A percentile compares a stretch with the other conserved stretches of the same genome.
phyloP scores from a whole-genome alignment of 192 early-diverging fungal species.

The Umbelopsis ramanniana region DNA sequence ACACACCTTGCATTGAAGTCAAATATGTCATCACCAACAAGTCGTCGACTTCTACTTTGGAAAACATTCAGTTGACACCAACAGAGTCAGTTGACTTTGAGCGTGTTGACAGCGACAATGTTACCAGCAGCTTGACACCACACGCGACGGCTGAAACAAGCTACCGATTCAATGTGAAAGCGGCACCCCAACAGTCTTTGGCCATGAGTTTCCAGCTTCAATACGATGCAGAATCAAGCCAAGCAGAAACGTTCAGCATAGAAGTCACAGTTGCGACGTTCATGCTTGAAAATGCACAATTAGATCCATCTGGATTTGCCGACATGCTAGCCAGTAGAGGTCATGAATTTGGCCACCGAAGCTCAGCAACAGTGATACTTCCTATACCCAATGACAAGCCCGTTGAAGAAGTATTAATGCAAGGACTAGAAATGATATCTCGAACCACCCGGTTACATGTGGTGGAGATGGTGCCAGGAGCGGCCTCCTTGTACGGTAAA shows the following conservation, averaged over 20 bases:
- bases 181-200: neutral
- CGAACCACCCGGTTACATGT: conserved; percentile 53
- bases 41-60: neutral
- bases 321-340: conserved; percentile 46
- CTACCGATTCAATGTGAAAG: neutral
- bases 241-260: conserved; percentile 32
- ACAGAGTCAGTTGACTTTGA: neutral
- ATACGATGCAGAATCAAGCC: neutral
- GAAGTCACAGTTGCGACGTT: conserved; percentile 54
- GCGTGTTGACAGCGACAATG: neutral
- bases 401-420: conserved; percentile 47
- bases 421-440: conserved; percentile 53
- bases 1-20: neutral
- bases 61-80: neutral
- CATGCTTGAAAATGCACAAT: conserved; percentile 40
- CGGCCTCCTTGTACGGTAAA: conserved; percentile 63
- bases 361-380: conserved; percentile 43
- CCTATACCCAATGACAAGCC: conserved; percentile 30
- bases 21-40: conserved; percentile 7
- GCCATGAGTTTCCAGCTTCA: neutral
- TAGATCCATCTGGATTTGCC: conserved; percentile 55
- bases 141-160: neutral
- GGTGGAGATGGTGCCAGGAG: conserved; percentile 60
- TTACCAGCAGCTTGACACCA: neutral
- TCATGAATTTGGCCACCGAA: conserved; percentile 51